Evolutionary conservation across 2,329 filamentous ascomycete genomes (phyloP).

Genomic region (Epichloe aotearoae): DNA sequence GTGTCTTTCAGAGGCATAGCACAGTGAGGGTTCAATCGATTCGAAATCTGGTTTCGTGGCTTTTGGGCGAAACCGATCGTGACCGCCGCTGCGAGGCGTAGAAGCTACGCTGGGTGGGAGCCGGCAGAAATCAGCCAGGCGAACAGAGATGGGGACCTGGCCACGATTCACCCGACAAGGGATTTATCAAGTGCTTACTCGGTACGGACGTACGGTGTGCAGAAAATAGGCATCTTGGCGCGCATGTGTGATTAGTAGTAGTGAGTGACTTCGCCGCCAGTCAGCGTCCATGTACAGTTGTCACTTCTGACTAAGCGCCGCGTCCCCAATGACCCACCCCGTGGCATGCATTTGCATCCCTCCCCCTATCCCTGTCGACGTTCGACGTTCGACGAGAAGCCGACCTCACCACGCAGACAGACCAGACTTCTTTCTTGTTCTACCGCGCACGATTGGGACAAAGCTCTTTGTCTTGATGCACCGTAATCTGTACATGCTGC

Average conservation of each 20-base stretch:
- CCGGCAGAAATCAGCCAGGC: background rate
- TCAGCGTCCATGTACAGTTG: too few species aligned
- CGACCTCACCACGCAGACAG: background rate
- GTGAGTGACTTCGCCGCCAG: too few species aligned
- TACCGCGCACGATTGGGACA: background rate
- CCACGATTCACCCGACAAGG: too few species aligned
- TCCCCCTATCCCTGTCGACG: background rate
- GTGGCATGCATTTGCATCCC: background rate
- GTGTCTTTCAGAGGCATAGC: constrained; percentile 5
- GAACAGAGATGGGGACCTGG: too few species aligned
- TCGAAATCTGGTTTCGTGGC: constrained; percentile 7
- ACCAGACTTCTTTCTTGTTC: background rate
- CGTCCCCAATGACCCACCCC: background rate
- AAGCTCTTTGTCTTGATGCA: background rate
- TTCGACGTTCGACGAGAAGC: background rate
- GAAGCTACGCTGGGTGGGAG: background rate
- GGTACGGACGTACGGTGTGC: too few species aligned
- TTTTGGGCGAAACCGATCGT: background rate
- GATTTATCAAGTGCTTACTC: too few species aligned
- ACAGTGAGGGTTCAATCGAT: constrained; percentile 10
- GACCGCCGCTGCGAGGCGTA: background rate
- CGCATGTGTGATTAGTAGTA: too few species aligned
- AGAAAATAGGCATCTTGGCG: too few species aligned
- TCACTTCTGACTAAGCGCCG: background rate
- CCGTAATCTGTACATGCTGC: constrained; percentile 19